Evolutionary conservation across 1,284 basidiomycete species (phyloP).

Genomic region (Ganoderma leucocontextum): DNA sequence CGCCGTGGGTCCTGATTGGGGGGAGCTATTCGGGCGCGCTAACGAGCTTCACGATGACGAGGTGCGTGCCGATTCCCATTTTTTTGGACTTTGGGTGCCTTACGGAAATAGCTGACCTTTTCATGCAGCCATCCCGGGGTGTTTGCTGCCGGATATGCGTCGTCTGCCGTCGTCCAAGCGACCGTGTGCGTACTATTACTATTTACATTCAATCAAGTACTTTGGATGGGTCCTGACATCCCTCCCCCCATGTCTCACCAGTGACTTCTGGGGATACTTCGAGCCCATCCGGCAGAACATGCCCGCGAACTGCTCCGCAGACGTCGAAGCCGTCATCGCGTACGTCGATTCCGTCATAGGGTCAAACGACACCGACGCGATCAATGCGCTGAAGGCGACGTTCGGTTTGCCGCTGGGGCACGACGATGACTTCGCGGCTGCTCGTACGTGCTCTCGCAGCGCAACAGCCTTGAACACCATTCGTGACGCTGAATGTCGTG

Average conservation of each 20-base stretch:
- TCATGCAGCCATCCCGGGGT: constrained; percentile 59
- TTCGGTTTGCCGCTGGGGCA: constrained; percentile 69
- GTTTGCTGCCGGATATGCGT: constrained; percentile 75
- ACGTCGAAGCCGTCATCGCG: constrained; percentile 66
- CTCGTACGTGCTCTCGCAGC: constrained; percentile 45
- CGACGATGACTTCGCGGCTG: constrained; percentile 69
- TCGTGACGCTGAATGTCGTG: not conserved
- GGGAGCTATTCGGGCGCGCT: constrained; percentile 77
- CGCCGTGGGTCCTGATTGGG: constrained; percentile 76
- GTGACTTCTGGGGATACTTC: constrained; percentile 75
- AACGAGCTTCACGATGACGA: constrained; percentile 75
- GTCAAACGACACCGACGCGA: constrained; percentile 51
- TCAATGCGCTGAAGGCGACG: constrained; percentile 57
- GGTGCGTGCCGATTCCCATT: constrained; percentile 49
- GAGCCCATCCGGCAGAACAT: constrained; percentile 71
- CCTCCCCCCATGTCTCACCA: constrained; percentile 33
- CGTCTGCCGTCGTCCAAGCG: constrained; percentile 76
- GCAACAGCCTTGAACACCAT: not conserved
- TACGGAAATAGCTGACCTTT: too few species aligned
- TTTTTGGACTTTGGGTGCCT: too few species aligned
- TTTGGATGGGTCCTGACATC: not conserved
- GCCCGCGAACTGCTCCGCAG: constrained; percentile 76
- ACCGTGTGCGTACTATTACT: constrained; percentile 65
- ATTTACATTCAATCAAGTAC: too few species aligned
- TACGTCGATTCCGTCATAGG: constrained; percentile 66